Base-by-base conservation (phyloP, 2,329 filamentous ascomycete species). In the Fusarium albidum region DNA sequence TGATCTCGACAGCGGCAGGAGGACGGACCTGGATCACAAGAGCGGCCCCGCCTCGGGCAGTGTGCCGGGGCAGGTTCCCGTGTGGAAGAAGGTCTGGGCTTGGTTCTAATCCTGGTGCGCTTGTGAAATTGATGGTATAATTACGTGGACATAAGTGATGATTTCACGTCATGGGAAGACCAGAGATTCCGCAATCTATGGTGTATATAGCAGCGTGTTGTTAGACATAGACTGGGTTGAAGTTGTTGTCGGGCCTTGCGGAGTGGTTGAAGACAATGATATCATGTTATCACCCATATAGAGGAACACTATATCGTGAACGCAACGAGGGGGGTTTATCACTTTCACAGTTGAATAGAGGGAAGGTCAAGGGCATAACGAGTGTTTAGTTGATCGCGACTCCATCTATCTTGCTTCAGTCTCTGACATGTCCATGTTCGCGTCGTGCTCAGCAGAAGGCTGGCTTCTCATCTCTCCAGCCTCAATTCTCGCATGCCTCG, bases 1-100 rank as follows among this genome's bases (percentile, higher is more conserved):
- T 18, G 83, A 87, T 63, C 72, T 87, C 34, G 77, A 81, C 40
- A 79, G 80, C 3, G 84, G 84, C 1, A 76, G 81, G 44, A 76
- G 84, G 26, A 74, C 73, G 7, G 84, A 86, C 65, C 55, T 86
- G 38, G 82, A 86, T 28, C 75, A 78, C 52, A 74, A 70, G 41
- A 68, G 59, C 6, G 49, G 55, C 4, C 56, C 57, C 71, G 71
- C 43, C 69, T 76, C 51, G 55, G 71, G 21, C 6, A 69, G 49
- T n/a, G 57, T 66, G 3, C 67, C 68, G 4, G 58, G 59, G 4
- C 67, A 67, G 14, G 58, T 61, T 12, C 61, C 76, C 0, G 71
- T 75, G 57, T 84, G 80, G 80, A 77, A 70, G 57, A 76, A 64
- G 49, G 9, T 82, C 0, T 73, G 73, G 68, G 69, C 68, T 33